A percentile compares a stretch with the other conserved stretches of the same genome.
These are phyloP conservation scores for Pichia sp. DNA, from an alignment of 1,139 yeast species.

Conservation along the genomic window DNA sequence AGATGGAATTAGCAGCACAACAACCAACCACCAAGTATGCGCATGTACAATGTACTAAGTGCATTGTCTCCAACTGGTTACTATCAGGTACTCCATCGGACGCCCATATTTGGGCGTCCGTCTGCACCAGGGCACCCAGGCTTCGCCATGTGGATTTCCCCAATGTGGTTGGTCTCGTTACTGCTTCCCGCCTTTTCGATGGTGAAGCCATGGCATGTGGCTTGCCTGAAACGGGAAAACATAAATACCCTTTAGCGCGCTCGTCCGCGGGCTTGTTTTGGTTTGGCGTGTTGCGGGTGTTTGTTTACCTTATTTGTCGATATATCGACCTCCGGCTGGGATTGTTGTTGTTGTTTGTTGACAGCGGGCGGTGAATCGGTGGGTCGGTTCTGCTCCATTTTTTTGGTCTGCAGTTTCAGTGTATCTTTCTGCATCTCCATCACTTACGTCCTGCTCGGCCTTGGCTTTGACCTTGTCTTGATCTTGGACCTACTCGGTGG, in stretches of 20 bases:
- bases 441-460: neutral
- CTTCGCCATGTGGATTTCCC: no score
- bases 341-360: neutral
- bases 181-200: no score
- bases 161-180: no score
- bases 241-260: neutral
- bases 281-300: neutral
- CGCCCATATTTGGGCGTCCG: neutral
- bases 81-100: neutral
- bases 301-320: constrained; percentile 1
- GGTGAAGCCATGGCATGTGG: neutral
- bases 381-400: neutral
- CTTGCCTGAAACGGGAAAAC: neutral
- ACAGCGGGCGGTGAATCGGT: neutral
- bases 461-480: neutral
- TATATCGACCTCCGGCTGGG: neutral
- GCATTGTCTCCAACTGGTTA: neutral
- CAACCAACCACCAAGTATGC: neutral
- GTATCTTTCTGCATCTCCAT: neutral
- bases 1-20: neutral
- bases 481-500: neutral
- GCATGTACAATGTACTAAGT: neutral
- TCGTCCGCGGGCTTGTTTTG: neutral
- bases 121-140: neutral
- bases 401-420: neutral